phyloP scores from a whole-genome alignment of 768 basidiomycete species.

The Mycena kentingensis region DNA sequence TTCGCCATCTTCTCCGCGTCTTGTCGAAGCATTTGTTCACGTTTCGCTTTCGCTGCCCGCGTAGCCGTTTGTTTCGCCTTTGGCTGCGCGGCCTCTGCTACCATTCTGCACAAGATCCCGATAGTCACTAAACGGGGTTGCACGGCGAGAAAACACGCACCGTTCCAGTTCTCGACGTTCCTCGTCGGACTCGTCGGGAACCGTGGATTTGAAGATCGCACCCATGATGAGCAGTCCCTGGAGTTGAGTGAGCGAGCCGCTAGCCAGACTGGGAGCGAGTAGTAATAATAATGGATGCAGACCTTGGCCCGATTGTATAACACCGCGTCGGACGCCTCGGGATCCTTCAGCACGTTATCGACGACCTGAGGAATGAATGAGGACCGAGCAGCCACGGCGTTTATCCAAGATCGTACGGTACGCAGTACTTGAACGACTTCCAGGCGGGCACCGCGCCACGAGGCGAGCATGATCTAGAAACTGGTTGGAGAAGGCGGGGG shows the following conservation, averaged over 20 bases:
- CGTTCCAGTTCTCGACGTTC: slow-evolving; percentile 94
- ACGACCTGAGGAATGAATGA: slow-evolving; percentile 52
- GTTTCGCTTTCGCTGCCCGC: slow-evolving; percentile 39
- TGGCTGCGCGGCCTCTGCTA: slow-evolving; percentile 80
- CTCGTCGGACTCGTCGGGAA: slow-evolving; percentile 89
- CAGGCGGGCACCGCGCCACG: slow-evolving; percentile 95
- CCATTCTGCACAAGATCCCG: slow-evolving; percentile 56
- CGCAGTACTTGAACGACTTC: slow-evolving; percentile 91
- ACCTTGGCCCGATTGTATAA: slow-evolving; percentile 87
- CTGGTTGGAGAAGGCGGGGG: background rate
- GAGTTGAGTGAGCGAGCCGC: background rate
- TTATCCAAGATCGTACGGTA: slow-evolving; percentile 41
- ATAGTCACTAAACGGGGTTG: slow-evolving; percentile 10
- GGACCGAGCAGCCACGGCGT: slow-evolving; percentile 3
- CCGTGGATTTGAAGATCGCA: slow-evolving; percentile 81
- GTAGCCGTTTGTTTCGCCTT: slow-evolving; percentile 57
- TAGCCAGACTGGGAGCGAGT: background rate
- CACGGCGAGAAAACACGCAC: slow-evolving; percentile 41
- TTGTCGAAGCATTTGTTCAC: slow-evolving; percentile 42
- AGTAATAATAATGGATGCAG: slow-evolving; percentile 14
- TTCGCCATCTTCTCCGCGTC: slow-evolving; percentile 29
- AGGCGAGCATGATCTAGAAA: slow-evolving; percentile 84
- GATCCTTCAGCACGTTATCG: slow-evolving; percentile 84
- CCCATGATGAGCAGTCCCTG: slow-evolving; percentile 89
- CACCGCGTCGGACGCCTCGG: slow-evolving; percentile 66